These are phyloP conservation scores for Parastagonospora nodorum DNA, from an alignment of 2,329 filamentous ascomycete species.

Conservation along the genomic window DNA sequence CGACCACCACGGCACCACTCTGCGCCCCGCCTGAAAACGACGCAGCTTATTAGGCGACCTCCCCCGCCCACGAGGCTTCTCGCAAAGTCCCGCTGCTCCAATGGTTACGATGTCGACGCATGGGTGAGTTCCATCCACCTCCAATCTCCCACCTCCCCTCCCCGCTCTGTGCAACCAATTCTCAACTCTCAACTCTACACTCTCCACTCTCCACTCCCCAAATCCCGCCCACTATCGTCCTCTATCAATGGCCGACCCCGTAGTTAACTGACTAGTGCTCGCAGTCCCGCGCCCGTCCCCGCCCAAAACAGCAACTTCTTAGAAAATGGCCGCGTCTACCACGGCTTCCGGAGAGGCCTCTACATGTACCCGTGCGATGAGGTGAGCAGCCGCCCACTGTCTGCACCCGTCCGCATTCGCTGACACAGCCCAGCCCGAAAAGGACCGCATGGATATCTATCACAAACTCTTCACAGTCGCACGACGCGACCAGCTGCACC, in stretches of 20 bases:
- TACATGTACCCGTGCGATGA: constrained; percentile 81
- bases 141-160: constrained; percentile 5
- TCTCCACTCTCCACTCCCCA: too few relatives aligned
- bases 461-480: constrained; percentile 76
- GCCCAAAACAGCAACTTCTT: constrained; percentile 53
- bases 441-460: constrained; percentile 79
- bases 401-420: constrained; percentile 1
- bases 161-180: constrained; percentile 40
- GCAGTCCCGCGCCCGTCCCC: constrained; percentile 44
- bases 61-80: constrained; percentile 27
- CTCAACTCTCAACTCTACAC: constrained; percentile 1
- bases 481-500: constrained; percentile 57
- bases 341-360: constrained; percentile 68
- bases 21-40: constrained; percentile 13
- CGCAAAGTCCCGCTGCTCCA: constrained; percentile 36
- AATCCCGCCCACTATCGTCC: too few relatives aligned
- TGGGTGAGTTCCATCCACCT: constrained; percentile 44
- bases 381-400: constrained; percentile 50
- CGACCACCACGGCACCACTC: constrained; percentile 5
- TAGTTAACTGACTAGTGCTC: constrained; percentile 3
- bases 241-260: constrained; percentile 10
- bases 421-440: constrained; percentile 62
- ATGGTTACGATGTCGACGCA: constrained; percentile 53
- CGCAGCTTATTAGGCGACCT: constrained; percentile 20
- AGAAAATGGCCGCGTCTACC: constrained; percentile 74